These are phyloP conservation scores for Heritiera littoralis DNA, from an alignment of 345 rosid genomes.

Conservation along the genomic window DNA sequence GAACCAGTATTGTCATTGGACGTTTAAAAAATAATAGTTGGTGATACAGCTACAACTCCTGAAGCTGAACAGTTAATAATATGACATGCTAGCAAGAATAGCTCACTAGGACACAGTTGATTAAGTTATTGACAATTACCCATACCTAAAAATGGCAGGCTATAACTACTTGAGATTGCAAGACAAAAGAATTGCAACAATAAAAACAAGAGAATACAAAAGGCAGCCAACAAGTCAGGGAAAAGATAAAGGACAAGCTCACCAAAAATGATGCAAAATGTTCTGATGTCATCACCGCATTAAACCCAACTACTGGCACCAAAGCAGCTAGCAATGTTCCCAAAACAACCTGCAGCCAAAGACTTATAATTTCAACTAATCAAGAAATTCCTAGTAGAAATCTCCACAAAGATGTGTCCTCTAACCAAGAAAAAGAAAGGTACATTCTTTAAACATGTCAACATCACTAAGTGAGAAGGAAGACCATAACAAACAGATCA, in stretches of 20 bases:
- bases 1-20: neutral
- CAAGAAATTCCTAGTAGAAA: slow-evolving; percentile 6
- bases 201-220: neutral
- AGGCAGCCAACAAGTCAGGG: neutral
- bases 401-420: neutral
- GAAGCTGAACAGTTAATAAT: neutral
- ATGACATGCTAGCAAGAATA: neutral
- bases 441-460: neutral
- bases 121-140: neutral
- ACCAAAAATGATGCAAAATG: slow-evolving; percentile 99
- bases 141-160: neutral
- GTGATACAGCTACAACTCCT: neutral
- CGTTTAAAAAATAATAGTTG: neutral
- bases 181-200: neutral
- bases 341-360: slow-evolving; percentile 74
- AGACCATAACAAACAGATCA: neutral
- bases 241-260: slow-evolving; percentile 30
- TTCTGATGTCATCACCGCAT: slow-evolving; percentile 97
- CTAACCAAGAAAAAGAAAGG: neutral
- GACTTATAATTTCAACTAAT: slow-evolving; percentile 20
- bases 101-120: neutral
- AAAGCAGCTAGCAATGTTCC: slow-evolving; percentile 94
- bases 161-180: neutral
- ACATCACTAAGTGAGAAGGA: neutral
- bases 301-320: slow-evolving; percentile 99